A percentile compares a stretch with the other conserved stretches of the same genome.
Conservation (phyloP, 2,329 filamentous ascomycete species). For the Bretziella fagacearum region DNA sequence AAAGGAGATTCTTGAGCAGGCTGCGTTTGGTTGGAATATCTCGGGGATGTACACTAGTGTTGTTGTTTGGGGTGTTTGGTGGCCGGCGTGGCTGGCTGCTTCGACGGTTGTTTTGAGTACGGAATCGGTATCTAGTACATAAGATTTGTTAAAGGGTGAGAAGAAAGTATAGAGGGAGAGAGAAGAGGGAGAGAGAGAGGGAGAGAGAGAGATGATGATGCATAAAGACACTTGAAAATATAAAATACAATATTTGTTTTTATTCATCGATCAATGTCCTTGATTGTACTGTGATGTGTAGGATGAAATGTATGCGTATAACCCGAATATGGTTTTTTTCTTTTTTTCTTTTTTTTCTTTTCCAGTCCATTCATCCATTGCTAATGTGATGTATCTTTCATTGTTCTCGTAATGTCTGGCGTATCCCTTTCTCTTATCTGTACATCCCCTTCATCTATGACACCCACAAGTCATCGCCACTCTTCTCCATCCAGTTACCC, state of each 20-base stretch:
- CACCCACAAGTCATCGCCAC: slow-evolving; percentile 91
- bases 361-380: not conserved
- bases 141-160: no score
- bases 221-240: not conserved
- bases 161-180: no score
- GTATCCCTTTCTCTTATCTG: not conserved
- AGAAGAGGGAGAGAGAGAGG: not conserved
- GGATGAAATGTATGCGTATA: no score
- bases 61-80: slow-evolving; percentile 89
- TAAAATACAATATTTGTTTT: not conserved
- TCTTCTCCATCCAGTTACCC: slow-evolving; percentile 90
- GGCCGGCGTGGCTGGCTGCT: slow-evolving; percentile 72
- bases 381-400: slow-evolving; percentile 4
- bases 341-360: no score
- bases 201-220: not conserved
- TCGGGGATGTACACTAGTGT: slow-evolving; percentile 81
- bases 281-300: no score
- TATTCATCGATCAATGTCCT: not conserved
- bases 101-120: slow-evolving; percentile 32
- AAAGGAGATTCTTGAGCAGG: slow-evolving; percentile 46
- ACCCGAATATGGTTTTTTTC: no score
- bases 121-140: not conserved
- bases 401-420: slow-evolving; percentile 6
- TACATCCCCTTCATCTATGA: slow-evolving; percentile 32
- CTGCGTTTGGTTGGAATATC: slow-evolving; percentile 76